phyloP scores from a whole-genome alignment of 106 monocot species.

The Apostasia ramifera region DNA sequence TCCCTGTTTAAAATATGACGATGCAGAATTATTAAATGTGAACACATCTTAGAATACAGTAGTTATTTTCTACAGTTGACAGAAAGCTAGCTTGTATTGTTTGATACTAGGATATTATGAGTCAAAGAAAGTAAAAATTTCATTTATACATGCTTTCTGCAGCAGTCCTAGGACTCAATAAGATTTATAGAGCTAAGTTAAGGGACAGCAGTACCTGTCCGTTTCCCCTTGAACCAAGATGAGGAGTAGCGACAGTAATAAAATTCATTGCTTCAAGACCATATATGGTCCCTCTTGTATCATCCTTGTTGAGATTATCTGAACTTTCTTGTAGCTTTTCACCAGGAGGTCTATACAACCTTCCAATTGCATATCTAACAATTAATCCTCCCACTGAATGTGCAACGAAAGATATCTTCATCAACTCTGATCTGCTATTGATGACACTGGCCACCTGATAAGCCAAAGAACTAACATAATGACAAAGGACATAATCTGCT shows the following conservation, averaged over 20 bases:
- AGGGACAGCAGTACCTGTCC: constrained; percentile 45
- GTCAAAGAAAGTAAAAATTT: no score
- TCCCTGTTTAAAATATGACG: no score
- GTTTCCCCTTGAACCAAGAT: constrained; percentile 93
- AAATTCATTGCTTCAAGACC: constrained; percentile 90
- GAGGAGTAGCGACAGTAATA: constrained; percentile 91
- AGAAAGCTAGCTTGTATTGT: neutral
- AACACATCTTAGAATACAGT: no score
- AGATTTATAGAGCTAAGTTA: neutral
- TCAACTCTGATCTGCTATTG: constrained; percentile 28
- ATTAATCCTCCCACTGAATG: constrained; percentile 86
- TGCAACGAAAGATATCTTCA: constrained; percentile 73
- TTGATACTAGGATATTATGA: neutral
- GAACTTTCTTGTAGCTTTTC: constrained; percentile 14
- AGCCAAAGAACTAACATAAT: neutral
- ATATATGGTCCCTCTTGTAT: constrained; percentile 49
- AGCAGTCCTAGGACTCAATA: neutral
- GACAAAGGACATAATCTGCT: neutral
- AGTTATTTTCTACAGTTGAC: neutral
- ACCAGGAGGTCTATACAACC: constrained; percentile 33
- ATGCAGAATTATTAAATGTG: no score
- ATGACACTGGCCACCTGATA: constrained; percentile 47
- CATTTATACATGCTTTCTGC: no score
- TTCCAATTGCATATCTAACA: constrained; percentile 81
- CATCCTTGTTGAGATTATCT: constrained; percentile 12